Conservation (phyloP, 2,329 filamentous ascomycete genomes). For the Colletotrichum incanum region DNA sequence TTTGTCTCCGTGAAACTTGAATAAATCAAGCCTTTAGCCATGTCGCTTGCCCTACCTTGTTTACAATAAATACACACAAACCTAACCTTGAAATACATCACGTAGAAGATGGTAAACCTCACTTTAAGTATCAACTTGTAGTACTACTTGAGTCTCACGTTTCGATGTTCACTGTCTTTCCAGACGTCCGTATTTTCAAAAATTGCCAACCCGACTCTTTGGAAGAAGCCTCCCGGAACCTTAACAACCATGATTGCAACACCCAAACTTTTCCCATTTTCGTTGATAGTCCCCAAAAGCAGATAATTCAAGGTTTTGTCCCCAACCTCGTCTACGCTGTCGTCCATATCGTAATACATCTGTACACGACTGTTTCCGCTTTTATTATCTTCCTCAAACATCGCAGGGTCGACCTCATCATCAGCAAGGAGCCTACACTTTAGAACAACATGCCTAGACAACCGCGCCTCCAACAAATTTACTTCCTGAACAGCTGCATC, state of each 20-base stretch:
- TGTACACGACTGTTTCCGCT: neutral
- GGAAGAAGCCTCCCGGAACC: neutral
- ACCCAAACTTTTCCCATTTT: neutral
- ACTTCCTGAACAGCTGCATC: constrained; percentile 10
- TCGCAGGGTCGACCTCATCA: neutral
- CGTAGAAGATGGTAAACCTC: neutral
- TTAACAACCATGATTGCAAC: constrained; percentile 19
- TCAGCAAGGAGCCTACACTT: neutral
- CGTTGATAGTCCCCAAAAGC: constrained; percentile 1
- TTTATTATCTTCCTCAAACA: constrained; percentile 8
- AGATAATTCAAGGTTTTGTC: neutral
- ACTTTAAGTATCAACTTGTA: neutral
- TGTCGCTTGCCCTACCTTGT: neutral
- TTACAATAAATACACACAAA: too few relatives aligned
- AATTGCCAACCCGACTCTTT: constrained; percentile 17
- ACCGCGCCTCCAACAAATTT: neutral
- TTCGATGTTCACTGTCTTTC: neutral
- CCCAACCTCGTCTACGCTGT: constrained; percentile 1
- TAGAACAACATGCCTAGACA: constrained; percentile 7
- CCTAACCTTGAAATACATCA: neutral
- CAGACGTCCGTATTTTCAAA: neutral
- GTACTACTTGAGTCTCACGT: neutral
- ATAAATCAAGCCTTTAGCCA: neutral
- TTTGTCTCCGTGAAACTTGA: neutral
- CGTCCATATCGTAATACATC: constrained; percentile 1